Percentiles rank a stretch among this genome's conserved stretches.
phyloP scores from a whole-genome alignment of 1,139 yeast genomes.

The Yamadazyma membranifaciens region DNA sequence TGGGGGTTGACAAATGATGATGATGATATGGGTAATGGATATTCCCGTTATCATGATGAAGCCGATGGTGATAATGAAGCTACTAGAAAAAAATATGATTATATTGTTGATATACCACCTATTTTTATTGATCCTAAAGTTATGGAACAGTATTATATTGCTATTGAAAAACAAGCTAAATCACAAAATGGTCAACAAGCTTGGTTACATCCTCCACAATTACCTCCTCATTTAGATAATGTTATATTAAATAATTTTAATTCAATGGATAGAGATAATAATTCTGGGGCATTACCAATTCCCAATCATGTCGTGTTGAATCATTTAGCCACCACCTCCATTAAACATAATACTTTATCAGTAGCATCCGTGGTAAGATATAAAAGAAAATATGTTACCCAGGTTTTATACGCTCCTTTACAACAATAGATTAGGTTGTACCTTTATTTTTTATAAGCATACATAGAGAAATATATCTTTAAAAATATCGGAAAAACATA shows the following conservation, averaged over 20 bases:
- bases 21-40: constrained; percentile 82
- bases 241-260: constrained; percentile 48
- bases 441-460: neutral
- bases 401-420: constrained; percentile 49
- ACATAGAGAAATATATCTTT: neutral
- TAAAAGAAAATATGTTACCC: constrained; percentile 48
- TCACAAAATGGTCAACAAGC: constrained; percentile 64
- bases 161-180: constrained; percentile 68
- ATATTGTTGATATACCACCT: constrained; percentile 77
- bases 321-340: constrained; percentile 50
- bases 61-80: constrained; percentile 38
- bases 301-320: constrained; percentile 49
- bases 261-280: constrained; percentile 45
- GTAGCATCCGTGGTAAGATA: constrained; percentile 49
- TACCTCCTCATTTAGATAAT: constrained; percentile 50
- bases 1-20: constrained; percentile 61
- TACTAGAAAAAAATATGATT: constrained; percentile 31
- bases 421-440: constrained; percentile 22
- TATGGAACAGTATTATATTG: constrained; percentile 62
- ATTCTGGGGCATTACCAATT: constrained; percentile 49
- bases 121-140: constrained; percentile 78
- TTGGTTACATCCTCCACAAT: constrained; percentile 61
- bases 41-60: constrained; percentile 71
- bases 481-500: constrained; percentile 1
- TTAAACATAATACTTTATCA: constrained; percentile 48